phyloP scores from a whole-genome alignment of 768 basidiomycete species.

The Boletus reticulatus region DNA sequence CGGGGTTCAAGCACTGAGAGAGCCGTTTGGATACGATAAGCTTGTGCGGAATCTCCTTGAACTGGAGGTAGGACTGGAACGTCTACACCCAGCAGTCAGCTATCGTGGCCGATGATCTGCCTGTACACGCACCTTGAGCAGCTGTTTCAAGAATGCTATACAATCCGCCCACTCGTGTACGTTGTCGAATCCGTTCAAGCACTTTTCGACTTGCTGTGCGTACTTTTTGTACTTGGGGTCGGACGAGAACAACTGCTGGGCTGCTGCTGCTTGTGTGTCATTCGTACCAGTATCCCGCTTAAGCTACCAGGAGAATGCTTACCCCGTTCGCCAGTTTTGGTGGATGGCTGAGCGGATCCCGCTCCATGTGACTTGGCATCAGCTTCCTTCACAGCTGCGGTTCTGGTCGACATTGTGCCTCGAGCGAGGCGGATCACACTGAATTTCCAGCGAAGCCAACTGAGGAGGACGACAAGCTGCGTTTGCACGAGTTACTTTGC shows the following conservation, averaged over 20 bases:
- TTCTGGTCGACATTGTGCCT: conserved; percentile 21
- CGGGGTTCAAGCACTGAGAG: conserved; percentile 97
- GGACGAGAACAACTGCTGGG: conserved; percentile 57
- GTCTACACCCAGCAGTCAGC: conserved; percentile 50
- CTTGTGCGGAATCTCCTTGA: conserved; percentile 95
- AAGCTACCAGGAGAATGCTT: conserved; percentile 10
- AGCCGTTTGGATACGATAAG: conserved; percentile 92
- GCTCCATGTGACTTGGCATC: conserved; percentile 13
- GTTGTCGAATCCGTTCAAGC: conserved; percentile 88
- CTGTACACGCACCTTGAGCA: conserved; percentile 68
- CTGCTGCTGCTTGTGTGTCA: conserved; percentile 37
- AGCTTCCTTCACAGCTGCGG: conserved; percentile 14
- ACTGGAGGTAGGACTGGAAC: conserved; percentile 89
- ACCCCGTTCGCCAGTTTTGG: conserved; percentile 32
- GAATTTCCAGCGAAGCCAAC: conserved; percentile 3
- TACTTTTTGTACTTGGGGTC: conserved; percentile 97
- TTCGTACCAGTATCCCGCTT: neutral
- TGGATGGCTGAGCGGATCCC: conserved; percentile 10
- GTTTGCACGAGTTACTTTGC: neutral
- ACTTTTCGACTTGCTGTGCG: conserved; percentile 87
- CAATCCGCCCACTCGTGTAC: conserved; percentile 99
- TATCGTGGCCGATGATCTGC: neutral
- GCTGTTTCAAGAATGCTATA: conserved; percentile 92
- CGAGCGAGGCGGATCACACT: conserved; percentile 14
- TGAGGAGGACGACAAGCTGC: neutral